Percentiles rank a stretch among this genome's conserved stretches.
phyloP scores from a whole-genome alignment of 2,329 filamentous ascomycete genomes.

The Blumeriella jaapii region DNA sequence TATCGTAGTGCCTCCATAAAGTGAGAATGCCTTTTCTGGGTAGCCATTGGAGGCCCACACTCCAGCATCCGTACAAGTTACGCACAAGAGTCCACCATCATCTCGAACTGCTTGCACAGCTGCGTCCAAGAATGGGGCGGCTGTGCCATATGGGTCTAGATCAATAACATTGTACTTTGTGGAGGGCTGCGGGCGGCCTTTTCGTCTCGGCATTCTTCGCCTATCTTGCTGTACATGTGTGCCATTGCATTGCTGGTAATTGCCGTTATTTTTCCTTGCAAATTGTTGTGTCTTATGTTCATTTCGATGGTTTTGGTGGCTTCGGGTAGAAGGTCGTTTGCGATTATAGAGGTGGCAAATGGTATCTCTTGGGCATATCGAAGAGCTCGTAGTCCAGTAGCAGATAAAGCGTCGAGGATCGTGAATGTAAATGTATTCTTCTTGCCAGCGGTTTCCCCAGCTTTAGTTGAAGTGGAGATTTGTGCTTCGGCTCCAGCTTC shows the following conservation, averaged over 20 bases:
- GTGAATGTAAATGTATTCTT: conserved; percentile 39
- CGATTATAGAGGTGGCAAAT: conserved; percentile 68
- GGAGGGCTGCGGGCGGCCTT: conserved; percentile 27
- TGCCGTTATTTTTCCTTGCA: conserved; percentile 58
- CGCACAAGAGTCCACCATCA: conserved; percentile 82
- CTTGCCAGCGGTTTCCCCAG: not conserved
- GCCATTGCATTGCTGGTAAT: conserved; percentile 74
- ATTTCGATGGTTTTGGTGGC: conserved; percentile 71
- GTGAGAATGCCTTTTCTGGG: conserved; percentile 80
- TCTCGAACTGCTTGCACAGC: conserved; percentile 73
- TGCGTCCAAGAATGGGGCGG: conserved; percentile 82
- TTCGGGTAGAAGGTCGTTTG: conserved; percentile 74
- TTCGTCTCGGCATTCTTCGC: conserved; percentile 27
- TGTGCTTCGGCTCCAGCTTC: not conserved
- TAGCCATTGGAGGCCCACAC: conserved; percentile 94
- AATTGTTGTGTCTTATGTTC: conserved; percentile 74
- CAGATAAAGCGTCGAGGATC: conserved; percentile 92
- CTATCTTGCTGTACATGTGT: conserved; percentile 77
- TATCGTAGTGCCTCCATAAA: conserved; percentile 84
- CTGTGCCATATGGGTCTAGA: conserved; percentile 90
- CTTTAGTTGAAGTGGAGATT: not conserved
- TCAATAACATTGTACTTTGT: conserved; percentile 88
- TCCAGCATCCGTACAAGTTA: conserved; percentile 92
- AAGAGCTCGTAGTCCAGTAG: conserved; percentile 80
- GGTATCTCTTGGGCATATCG: conserved; percentile 89